Evolutionary conservation across 805 yeast species (phyloP).

Genomic region (Barnettozyma vustinii): DNA sequence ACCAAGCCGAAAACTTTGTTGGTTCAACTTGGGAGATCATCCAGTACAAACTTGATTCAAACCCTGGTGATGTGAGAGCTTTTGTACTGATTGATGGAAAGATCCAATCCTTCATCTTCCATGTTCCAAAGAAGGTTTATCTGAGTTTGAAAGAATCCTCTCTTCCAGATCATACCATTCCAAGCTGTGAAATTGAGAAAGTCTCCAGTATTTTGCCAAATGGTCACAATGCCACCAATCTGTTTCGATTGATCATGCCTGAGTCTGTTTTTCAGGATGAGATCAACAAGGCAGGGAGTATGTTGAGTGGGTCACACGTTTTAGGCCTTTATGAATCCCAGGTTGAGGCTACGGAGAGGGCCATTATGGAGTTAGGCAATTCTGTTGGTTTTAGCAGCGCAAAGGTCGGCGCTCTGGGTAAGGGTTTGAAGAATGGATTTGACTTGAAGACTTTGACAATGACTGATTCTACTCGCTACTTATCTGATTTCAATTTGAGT

Average conservation of each 20-base stretch:
- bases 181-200: conserved; percentile 50
- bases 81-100: conserved; percentile 62
- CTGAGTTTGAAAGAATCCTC: conserved; percentile 53
- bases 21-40: conserved; percentile 82
- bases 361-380: conserved; percentile 73
- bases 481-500: conserved; percentile 50
- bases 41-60: conserved; percentile 54
- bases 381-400: conserved; percentile 64
- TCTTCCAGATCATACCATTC: conserved; percentile 37
- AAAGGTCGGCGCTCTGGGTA: conserved; percentile 77
- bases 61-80: conserved; percentile 76
- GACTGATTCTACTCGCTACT: conserved; percentile 46
- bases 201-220: conserved; percentile 65
- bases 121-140: conserved; percentile 68
- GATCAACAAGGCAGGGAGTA: conserved; percentile 48
- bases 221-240: conserved; percentile 45
- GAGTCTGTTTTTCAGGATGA: conserved; percentile 59
- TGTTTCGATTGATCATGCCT: conserved; percentile 64
- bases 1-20: conserved; percentile 75
- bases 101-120: conserved; percentile 67
- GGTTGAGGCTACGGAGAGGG: conserved; percentile 62
- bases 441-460: conserved; percentile 48
- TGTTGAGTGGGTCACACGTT: conserved; percentile 57
- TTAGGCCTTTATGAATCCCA: conserved; percentile 75
- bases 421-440: conserved; percentile 83